Conservation (phyloP, 2,329 filamentous ascomycete genomes). For the Colletotrichum gloeosporioides region DNA sequence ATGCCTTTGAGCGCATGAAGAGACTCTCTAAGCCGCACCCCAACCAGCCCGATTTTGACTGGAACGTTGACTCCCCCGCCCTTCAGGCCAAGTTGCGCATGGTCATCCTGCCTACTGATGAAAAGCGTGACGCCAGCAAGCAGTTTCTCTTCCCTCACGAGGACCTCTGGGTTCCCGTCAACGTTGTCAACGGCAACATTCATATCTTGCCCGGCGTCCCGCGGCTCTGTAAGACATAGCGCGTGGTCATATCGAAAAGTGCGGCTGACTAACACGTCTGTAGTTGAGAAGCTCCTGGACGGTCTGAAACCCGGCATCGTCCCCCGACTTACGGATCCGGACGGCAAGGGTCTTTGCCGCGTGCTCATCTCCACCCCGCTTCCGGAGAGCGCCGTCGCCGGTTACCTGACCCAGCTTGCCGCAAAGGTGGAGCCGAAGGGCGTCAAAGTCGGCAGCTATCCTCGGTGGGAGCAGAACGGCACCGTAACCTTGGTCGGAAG, state of each 20-base stretch:
- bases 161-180: slow-evolving; percentile 89
- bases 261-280: not conserved
- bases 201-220: slow-evolving; percentile 94
- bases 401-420: slow-evolving; percentile 82
- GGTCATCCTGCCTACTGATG: slow-evolving; percentile 84
- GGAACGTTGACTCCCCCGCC: slow-evolving; percentile 81
- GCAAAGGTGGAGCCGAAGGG: slow-evolving; percentile 74
- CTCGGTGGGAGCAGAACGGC: slow-evolving; percentile 89
- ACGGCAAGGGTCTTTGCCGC: slow-evolving; percentile 80
- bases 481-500: slow-evolving; percentile 85
- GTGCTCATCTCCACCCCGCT: slow-evolving; percentile 87
- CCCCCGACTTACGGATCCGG: slow-evolving; percentile 76
- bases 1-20: slow-evolving; percentile 84
- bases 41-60: slow-evolving; percentile 78
- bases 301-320: slow-evolving; percentile 75
- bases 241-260: not conserved
- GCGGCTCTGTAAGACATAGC: slow-evolving; percentile 65
- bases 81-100: slow-evolving; percentile 87
- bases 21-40: slow-evolving; percentile 76
- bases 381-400: slow-evolving; percentile 84
- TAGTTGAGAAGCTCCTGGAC: slow-evolving; percentile 77
- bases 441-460: slow-evolving; percentile 95
- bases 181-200: slow-evolving; percentile 89
- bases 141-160: slow-evolving; percentile 83
- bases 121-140: slow-evolving; percentile 64